Base-by-base conservation (phyloP, 768 basidiomycete species). In the Pleurotus sapidus region DNA sequence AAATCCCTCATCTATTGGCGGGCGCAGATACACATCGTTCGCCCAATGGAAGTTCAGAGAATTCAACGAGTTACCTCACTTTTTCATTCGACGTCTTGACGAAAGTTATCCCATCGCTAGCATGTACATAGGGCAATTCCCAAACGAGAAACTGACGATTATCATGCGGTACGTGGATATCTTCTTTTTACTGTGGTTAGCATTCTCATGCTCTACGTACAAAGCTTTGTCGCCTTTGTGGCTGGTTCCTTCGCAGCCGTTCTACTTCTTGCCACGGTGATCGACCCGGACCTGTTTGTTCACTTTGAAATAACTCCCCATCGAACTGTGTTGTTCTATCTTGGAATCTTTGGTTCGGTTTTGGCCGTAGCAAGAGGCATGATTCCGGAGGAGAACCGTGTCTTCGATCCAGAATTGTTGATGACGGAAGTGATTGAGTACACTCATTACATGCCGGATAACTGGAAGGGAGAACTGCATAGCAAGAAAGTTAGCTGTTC, bases 1-100 rank as follows among this genome's bases (percentile, higher is more conserved):
- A 72, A 94, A 98, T 67, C 97, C 96, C 1, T 98, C 97, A 0
- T 88, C 93, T 1, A 93, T 98, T 49, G 91, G 95, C 38, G 87
- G 89, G 9, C 87, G 97, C 30, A 83, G 90, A 56, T 99, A 98
- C 66, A 99, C 97, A 0, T 89, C 88, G 0, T 95, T 90, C 59
- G 95, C 95, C 3, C 88, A 93, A 59, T 99, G 97, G 97, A 98
- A 98, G 68, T 98, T 98, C 68, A 83, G 97, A 56, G 97, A 99
- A 69, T 99, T 98, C 78, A 99, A 99, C 68, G 97, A 99, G 66
- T 77, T 99, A 7, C 91, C 94, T 0, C 97, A 99, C 72, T 76
- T 95, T 37, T 99, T 98, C 70, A 79, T 84, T 37, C 80, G 93
- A 47, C 80, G 97, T 51, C 76, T 98, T 47, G 87, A 94, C 61